phyloP scores from a whole-genome alignment of 495 filamentous ascomycete genomes.

The Cercophora scortea region DNA sequence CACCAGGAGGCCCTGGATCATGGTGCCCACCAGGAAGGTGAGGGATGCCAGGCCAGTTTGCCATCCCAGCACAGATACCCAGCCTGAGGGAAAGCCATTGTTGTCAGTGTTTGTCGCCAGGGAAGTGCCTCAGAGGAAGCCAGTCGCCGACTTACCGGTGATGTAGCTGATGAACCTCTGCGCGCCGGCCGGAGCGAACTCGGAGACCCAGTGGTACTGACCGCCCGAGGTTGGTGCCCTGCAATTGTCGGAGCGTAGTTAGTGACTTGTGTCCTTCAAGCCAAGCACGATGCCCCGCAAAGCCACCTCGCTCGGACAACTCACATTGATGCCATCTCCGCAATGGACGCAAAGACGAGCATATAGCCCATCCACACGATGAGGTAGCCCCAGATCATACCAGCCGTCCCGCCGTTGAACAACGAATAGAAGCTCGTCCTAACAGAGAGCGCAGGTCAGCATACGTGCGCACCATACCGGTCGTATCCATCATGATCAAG shows the following conservation, averaged over 20 bases:
- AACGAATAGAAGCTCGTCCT: constrained; percentile 14
- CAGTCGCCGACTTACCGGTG: constrained; percentile 10
- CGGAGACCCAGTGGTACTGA: constrained; percentile 44
- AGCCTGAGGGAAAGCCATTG: constrained; percentile 24
- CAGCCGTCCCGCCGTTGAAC: constrained; percentile 24
- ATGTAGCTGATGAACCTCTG: constrained; percentile 42
- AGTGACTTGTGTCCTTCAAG: neutral
- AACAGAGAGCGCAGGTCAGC: neutral
- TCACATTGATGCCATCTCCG: constrained; percentile 25
- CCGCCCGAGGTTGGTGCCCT: constrained; percentile 33
- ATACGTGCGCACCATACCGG: neutral
- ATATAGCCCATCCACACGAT: constrained; percentile 25
- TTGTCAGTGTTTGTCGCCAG: no score
- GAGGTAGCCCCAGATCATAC: constrained; percentile 24
- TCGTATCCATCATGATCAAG: no score
- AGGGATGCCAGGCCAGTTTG: constrained; percentile 23
- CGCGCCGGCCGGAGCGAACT: constrained; percentile 33
- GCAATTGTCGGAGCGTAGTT: constrained; percentile 5
- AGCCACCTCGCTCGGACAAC: neutral
- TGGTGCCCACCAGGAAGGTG: constrained; percentile 31
- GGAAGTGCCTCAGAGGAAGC: constrained; percentile 14
- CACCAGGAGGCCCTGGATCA: constrained; percentile 37
- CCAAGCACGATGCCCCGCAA: neutral
- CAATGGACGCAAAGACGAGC: constrained; percentile 19
- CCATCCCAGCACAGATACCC: constrained; percentile 37